Conservation (phyloP, 2,329 filamentous ascomycete genomes). For the Neonectria faginata region DNA sequence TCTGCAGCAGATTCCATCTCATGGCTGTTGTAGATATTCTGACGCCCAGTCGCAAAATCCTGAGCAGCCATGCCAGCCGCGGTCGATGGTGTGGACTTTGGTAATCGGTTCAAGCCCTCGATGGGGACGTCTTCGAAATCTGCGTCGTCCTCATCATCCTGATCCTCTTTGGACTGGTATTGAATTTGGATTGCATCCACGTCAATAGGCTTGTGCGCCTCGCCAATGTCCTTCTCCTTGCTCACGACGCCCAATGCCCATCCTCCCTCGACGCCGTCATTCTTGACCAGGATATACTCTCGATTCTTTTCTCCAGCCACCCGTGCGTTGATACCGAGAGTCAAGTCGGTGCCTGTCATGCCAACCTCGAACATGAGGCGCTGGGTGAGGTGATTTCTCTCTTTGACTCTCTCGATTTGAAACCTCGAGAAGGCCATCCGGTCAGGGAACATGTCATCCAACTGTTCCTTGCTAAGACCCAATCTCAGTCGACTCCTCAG, state of each 20-base stretch:
- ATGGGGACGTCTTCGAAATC: slow-evolving; percentile 95
- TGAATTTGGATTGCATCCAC: slow-evolving; percentile 76
- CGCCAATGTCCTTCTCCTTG: slow-evolving; percentile 81
- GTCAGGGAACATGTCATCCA: slow-evolving; percentile 97
- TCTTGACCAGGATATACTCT: slow-evolving; percentile 96
- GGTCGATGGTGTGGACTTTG: slow-evolving; percentile 62
- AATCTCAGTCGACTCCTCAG: slow-evolving; percentile 89
- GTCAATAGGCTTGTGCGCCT: slow-evolving; percentile 90
- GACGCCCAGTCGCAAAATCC: slow-evolving; percentile 42
- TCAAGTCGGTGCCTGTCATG: slow-evolving; percentile 82
- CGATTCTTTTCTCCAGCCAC: slow-evolving; percentile 88
- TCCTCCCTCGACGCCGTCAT: slow-evolving; percentile 92
- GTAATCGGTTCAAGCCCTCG: slow-evolving; percentile 86
- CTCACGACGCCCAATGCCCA: slow-evolving; percentile 96
- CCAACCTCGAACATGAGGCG: slow-evolving; percentile 94
- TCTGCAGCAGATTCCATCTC: slow-evolving; percentile 43
- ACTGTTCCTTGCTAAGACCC: slow-evolving; percentile 95
- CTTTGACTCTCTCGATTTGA: slow-evolving; percentile 92
- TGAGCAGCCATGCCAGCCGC: slow-evolving; percentile 42
- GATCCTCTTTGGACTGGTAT: slow-evolving; percentile 68
- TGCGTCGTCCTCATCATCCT: slow-evolving; percentile 76
- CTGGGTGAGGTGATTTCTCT: slow-evolving; percentile 95
- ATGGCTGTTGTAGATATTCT: slow-evolving; percentile 44
- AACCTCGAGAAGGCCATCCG: slow-evolving; percentile 97
- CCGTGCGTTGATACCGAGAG: slow-evolving; percentile 72